Percentiles rank a stretch among this genome's conserved stretches.
Evolutionary conservation across 129 eudicot genomes (phyloP).

Genomic region (Lonicera japonica): DNA sequence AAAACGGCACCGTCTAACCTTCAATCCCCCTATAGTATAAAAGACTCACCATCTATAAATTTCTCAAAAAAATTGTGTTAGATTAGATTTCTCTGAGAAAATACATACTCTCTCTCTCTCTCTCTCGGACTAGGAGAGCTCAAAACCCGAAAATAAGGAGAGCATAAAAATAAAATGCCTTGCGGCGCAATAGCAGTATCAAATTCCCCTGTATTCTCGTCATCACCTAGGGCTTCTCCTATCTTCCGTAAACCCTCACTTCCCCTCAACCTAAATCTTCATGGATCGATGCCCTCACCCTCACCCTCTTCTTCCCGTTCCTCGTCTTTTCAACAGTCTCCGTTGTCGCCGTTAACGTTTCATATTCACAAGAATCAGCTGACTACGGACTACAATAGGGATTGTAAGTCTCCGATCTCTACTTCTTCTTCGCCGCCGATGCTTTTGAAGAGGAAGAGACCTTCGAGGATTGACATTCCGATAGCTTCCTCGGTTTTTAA

Average conservation of each 20-base stretch:
- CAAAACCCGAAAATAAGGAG: background rate
- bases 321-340: conserved; percentile 13
- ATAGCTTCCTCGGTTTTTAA: conserved; percentile 23
- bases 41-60: no score
- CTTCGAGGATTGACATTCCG: conserved; percentile 61
- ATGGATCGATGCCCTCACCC: conserved; percentile 14
- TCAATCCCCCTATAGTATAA: no score
- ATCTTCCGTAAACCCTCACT: conserved; percentile 40
- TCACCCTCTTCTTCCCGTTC: conserved; percentile 22
- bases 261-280: conserved; percentile 20
- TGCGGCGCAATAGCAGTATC: conserved; percentile 28
- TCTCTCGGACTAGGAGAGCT: conserved; percentile 3
- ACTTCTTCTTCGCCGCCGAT: conserved; percentile 17
- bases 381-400: background rate
- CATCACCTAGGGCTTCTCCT: conserved; percentile 40
- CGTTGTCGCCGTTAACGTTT: conserved; percentile 18
- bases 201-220: conserved; percentile 54
- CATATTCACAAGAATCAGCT: conserved; percentile 17
- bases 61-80: no score
- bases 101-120: background rate
- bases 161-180: conserved; percentile 28
- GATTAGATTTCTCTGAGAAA: no score
- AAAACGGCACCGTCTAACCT: background rate
- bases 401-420: conserved; percentile 7
- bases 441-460: conserved; percentile 66